Conservation (phyloP, 441 rosid genomes). For the Macaranga tanarius region DNA sequence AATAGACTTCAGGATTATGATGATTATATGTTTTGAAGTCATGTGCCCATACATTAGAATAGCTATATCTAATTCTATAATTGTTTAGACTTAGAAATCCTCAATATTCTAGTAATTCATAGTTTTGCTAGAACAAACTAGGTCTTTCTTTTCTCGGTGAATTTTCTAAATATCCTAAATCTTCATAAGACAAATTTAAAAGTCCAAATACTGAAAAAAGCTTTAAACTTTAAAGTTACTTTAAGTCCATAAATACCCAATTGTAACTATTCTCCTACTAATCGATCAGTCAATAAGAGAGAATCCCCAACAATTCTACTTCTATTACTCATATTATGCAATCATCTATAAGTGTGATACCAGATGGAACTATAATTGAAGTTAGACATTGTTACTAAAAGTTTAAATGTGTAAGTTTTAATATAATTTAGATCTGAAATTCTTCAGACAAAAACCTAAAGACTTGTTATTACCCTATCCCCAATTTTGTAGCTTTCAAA, state of each 20-base stretch:
- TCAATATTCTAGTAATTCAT: not conserved
- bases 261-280: not conserved
- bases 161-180: not conserved
- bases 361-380: not conserved
- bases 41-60: not conserved
- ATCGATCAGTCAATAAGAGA: not conserved
- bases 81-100: too few species aligned
- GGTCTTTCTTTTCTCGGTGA: not conserved
- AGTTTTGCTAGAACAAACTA: not conserved
- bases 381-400: not conserved
- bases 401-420: too few species aligned
- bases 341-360: not conserved
- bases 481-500: too few species aligned
- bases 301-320: not conserved
- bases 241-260: not conserved
- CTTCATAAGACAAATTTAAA: not conserved
- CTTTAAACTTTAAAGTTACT: not conserved
- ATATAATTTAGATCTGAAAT: not conserved
- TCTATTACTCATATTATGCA: not conserved
- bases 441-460: not conserved
- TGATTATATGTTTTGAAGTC: not conserved
- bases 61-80: not conserved
- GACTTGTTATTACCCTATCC: too few species aligned
- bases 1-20: too few species aligned
- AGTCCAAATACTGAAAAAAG: not conserved